A percentile compares a stretch with the other conserved stretches of the same genome.
Evolutionary conservation across 148 eudicot species (phyloP).

Genomic region (Diospyros lotus): DNA sequence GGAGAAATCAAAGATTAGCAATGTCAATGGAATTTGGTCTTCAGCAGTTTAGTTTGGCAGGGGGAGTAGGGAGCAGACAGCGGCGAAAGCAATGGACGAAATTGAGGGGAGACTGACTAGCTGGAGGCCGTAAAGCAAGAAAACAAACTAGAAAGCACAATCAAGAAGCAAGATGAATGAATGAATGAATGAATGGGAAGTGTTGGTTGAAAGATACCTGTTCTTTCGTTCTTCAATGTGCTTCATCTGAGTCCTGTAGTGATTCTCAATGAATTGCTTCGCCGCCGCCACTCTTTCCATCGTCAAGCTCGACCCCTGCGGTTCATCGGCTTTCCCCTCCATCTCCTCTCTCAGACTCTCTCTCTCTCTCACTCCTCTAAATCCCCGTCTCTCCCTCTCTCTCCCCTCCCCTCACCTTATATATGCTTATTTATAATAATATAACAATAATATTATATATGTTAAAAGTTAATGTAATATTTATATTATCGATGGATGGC

Average conservation of each 20-base stretch:
- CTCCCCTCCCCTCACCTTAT: not conserved
- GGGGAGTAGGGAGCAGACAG: too few species aligned
- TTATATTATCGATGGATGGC: not conserved
- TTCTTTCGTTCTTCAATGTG: constrained; percentile 83
- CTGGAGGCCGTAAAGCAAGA: too few species aligned
- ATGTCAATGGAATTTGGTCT: not conserved
- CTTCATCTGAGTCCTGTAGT: constrained; percentile 85
- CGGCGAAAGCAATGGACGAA: too few species aligned
- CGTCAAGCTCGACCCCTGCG: constrained; percentile 81
- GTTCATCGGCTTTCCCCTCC: constrained; percentile 43
- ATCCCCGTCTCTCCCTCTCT: constrained; percentile 10
- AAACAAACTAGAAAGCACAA: too few species aligned
- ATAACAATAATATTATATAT: too few species aligned
- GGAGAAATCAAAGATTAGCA: not conserved
- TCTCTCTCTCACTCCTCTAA: not conserved
- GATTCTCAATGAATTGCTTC: constrained; percentile 90
- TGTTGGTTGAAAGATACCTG: constrained; percentile 35
- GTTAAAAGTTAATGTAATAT: too few species aligned
- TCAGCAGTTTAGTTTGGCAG: not conserved
- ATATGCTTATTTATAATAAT: not conserved
- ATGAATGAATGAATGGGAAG: too few species aligned
- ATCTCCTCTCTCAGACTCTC: not conserved
- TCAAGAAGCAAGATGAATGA: too few species aligned
- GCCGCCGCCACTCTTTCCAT: constrained; percentile 97
- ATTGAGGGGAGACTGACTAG: too few species aligned